phyloP scores from a whole-genome alignment of 768 basidiomycete species.

The Paxillus ammoniavirescens region DNA sequence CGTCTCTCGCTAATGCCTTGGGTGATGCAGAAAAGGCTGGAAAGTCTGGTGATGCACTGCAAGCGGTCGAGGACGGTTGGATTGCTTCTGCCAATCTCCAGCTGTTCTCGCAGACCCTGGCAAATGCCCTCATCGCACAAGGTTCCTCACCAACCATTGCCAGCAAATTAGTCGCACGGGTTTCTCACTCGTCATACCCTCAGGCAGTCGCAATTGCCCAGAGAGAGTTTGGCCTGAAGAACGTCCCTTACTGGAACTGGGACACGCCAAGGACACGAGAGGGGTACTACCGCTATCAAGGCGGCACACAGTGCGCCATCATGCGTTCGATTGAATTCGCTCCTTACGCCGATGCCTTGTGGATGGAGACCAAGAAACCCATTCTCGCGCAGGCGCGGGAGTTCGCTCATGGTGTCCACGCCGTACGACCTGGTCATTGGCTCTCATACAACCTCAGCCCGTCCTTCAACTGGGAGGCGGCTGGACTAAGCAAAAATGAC shows the following conservation, averaged over 20 bases:
- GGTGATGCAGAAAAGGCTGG: constrained; percentile 79
- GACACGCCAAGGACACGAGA: constrained; percentile 92
- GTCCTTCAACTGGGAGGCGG: constrained; percentile 93
- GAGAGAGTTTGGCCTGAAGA: constrained; percentile 71
- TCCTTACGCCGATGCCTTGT: constrained; percentile 87
- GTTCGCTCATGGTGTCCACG: constrained; percentile 87
- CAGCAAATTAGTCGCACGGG: constrained; percentile 59
- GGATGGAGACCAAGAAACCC: constrained; percentile 98
- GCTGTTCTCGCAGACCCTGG: constrained; percentile 73
- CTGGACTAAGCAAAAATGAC: constrained; percentile 79
- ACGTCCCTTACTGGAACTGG: constrained; percentile 91
- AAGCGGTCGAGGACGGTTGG: constrained; percentile 90
- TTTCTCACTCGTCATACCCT: constrained; percentile 66
- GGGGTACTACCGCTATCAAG: constrained; percentile 96
- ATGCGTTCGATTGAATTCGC: constrained; percentile 91
- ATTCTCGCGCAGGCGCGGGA: constrained; percentile 89
- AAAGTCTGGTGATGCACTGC: constrained; percentile 75
- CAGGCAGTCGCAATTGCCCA: constrained; percentile 75
- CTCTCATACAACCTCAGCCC: constrained; percentile 95
- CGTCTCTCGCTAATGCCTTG: constrained; percentile 78
- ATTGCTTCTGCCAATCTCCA: constrained; percentile 70
- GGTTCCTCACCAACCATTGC: constrained; percentile 48
- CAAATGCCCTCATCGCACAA: constrained; percentile 62
- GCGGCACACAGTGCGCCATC: constrained; percentile 92
- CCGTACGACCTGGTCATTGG: constrained; percentile 86